Percentiles rank a stretch among this genome's conserved stretches.
These are phyloP conservation scores for Paraphoma sp. DNA, from an alignment of 2,329 filamentous ascomycete genomes.

Conservation along the genomic window DNA sequence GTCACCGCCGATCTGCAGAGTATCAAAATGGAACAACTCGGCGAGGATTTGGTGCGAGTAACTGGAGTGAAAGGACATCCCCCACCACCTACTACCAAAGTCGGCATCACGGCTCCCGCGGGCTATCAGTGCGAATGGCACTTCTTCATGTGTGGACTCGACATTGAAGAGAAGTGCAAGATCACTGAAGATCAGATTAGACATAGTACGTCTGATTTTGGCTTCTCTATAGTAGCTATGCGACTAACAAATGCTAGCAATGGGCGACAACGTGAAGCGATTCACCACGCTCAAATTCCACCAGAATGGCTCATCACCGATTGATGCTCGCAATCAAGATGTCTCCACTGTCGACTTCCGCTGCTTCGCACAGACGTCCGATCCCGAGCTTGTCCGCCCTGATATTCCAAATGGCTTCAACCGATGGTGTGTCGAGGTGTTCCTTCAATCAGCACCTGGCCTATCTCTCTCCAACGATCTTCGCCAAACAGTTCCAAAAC, in stretches of 20 bases:
- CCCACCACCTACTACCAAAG: constrained; percentile 59
- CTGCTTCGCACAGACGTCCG: constrained; percentile 30
- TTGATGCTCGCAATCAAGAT: constrained; percentile 42
- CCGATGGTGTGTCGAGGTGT: constrained; percentile 35
- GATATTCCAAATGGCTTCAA: constrained; percentile 35
- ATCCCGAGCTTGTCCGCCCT: constrained; percentile 28
- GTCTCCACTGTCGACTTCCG: constrained; percentile 48
- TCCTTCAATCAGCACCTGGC: constrained; percentile 51
- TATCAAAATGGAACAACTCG: constrained; percentile 48
- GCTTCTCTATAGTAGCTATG: background rate
- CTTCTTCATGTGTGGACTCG: constrained; percentile 34
- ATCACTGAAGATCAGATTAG: constrained; percentile 31
- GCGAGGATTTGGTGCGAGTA: constrained; percentile 51
- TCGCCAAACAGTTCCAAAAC: constrained; percentile 27
- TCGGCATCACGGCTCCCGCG: constrained; percentile 32
- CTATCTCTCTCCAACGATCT: constrained; percentile 40
- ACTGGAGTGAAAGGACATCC: constrained; percentile 49
- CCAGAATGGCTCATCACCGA: constrained; percentile 32
- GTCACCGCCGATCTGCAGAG: constrained; percentile 28
- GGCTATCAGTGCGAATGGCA: constrained; percentile 39
- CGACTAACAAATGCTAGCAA: constrained; percentile 12
- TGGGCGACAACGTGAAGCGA: constrained; percentile 28
- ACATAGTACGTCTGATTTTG: constrained; percentile 8
- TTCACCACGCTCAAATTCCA: constrained; percentile 36
- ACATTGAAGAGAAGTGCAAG: constrained; percentile 36